These are phyloP conservation scores for Clitopilus hobsonii DNA, from an alignment of 768 basidiomycete species.

Conservation along the genomic window DNA sequence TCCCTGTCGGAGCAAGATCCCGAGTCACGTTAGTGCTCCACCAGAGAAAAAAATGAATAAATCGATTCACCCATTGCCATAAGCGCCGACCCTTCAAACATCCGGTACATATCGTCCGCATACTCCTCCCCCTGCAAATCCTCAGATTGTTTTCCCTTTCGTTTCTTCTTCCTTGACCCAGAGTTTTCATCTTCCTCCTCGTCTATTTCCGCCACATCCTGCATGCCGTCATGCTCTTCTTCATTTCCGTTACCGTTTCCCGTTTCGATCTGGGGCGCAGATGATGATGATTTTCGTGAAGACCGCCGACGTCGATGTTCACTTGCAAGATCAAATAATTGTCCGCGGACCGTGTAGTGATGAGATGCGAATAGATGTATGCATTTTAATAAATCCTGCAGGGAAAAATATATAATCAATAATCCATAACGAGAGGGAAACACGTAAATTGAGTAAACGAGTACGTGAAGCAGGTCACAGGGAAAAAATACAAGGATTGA, in stretches of 20 bases:
- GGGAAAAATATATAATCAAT: conserved; percentile 5
- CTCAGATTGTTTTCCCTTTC: too few species aligned
- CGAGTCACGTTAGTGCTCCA: too few species aligned
- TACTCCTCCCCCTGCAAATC: too few species aligned
- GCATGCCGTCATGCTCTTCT: conserved; percentile 7
- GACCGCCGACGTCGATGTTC: conserved; percentile 28
- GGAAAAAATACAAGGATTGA: background rate
- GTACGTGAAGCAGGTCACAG: too few species aligned
- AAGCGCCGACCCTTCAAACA: conserved; percentile 68
- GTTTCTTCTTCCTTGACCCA: conserved; percentile 11
- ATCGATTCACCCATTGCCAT: conserved; percentile 58
- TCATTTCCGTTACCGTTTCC: conserved; percentile 11
- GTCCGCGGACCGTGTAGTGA: conserved; percentile 60
- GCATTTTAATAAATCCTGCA: conserved; percentile 44
- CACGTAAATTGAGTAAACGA: too few species aligned
- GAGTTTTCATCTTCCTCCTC: conserved; percentile 15
- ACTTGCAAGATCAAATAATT: conserved; percentile 48
- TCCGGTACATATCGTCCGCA: conserved; percentile 67
- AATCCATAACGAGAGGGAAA: conserved; percentile 6
- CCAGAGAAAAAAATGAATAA: too few species aligned
- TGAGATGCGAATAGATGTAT: conserved; percentile 42
- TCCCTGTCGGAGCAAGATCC: conserved; percentile 28
- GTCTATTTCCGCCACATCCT: conserved; percentile 2
- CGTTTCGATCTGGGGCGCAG: too few species aligned
- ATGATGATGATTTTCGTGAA: conserved; percentile 1